These are phyloP conservation scores for Murraya koenigii DNA, from an alignment of 345 rosid species.

Conservation along the genomic window DNA sequence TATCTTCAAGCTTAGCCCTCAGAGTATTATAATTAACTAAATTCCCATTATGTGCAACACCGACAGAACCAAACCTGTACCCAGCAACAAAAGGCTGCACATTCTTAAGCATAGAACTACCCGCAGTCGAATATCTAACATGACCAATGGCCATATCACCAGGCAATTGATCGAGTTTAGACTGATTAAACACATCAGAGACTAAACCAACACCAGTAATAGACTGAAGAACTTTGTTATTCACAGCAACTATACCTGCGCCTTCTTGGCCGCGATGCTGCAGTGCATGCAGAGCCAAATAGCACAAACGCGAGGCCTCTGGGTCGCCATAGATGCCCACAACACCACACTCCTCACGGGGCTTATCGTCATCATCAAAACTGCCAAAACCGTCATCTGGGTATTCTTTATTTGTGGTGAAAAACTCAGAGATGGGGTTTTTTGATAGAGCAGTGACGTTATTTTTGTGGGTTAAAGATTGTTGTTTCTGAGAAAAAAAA, in stretches of 20 bases:
- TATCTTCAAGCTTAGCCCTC: conserved; percentile 73
- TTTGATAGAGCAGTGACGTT: conserved; percentile 29
- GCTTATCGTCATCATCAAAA: conserved; percentile 58
- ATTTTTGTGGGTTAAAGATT: conserved; percentile 15
- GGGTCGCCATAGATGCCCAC: conserved; percentile 92
- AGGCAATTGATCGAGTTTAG: conserved; percentile 82
- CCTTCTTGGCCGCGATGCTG: conserved; percentile 99
- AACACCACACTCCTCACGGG: conserved; percentile 97
- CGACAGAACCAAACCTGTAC: conserved; percentile 79
- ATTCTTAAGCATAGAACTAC: conserved; percentile 88
- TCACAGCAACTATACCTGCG: conserved; percentile 92
- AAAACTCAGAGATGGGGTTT: conserved; percentile 38
- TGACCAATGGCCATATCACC: conserved; percentile 90
- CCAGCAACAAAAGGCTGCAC: conserved; percentile 99
- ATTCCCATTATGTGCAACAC: conserved; percentile 96
- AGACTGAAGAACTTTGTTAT: conserved; percentile 66
- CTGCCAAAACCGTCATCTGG: conserved; percentile 17
- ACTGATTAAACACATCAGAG: conserved; percentile 82
- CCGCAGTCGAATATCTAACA: conserved; percentile 95
- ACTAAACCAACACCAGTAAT: conserved; percentile 94
- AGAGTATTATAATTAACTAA: conserved; percentile 71
- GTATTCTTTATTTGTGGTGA: conserved; percentile 10
- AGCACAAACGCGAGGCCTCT: conserved; percentile 89
- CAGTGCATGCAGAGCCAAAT: conserved; percentile 87
- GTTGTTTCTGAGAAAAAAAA: conserved; percentile 13